Conservation (phyloP, 768 basidiomycete genomes). For the Antrodiella citrinella region DNA sequence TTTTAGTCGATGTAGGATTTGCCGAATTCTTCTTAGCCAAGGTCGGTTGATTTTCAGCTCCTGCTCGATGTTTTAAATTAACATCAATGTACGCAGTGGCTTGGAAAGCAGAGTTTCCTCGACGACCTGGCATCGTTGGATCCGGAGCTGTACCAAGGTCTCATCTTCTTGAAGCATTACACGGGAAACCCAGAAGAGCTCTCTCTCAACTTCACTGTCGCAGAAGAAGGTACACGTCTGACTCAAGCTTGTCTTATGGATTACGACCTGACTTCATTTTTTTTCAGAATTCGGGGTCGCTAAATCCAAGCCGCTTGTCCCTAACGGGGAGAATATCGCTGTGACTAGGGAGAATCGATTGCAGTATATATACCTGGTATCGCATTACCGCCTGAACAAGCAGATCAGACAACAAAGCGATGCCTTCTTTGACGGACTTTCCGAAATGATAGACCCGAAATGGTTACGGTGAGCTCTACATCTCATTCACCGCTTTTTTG, state of each 20-base stretch:
- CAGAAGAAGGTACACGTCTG: slow-evolving; percentile 60
- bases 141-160: slow-evolving; percentile 84
- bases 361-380: slow-evolving; percentile 83
- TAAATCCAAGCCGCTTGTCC: slow-evolving; percentile 69
- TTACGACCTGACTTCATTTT: background rate
- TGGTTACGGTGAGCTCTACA: slow-evolving; percentile 57
- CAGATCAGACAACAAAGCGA: slow-evolving; percentile 83
- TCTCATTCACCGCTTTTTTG: background rate
- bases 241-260: background rate
- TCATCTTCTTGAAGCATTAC: slow-evolving; percentile 91
- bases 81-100: slow-evolving; percentile 52
- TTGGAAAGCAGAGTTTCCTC: slow-evolving; percentile 84
- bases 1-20: slow-evolving; percentile 90
- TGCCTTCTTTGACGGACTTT: slow-evolving; percentile 87
- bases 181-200: slow-evolving; percentile 81
- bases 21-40: slow-evolving; percentile 93
- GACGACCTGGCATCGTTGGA: slow-evolving; percentile 92
- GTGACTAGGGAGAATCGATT: slow-evolving; percentile 88
- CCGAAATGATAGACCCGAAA: slow-evolving; percentile 85
- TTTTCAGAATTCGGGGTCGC: slow-evolving; percentile 73
- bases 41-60: slow-evolving; percentile 29
- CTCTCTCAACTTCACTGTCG: slow-evolving; percentile 83
- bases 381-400: slow-evolving; percentile 79
- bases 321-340: slow-evolving; percentile 70
- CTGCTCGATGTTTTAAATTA: background rate